phyloP scores from a whole-genome alignment of 352 stramenopile genomes.

The Phytophthora crassamura region DNA sequence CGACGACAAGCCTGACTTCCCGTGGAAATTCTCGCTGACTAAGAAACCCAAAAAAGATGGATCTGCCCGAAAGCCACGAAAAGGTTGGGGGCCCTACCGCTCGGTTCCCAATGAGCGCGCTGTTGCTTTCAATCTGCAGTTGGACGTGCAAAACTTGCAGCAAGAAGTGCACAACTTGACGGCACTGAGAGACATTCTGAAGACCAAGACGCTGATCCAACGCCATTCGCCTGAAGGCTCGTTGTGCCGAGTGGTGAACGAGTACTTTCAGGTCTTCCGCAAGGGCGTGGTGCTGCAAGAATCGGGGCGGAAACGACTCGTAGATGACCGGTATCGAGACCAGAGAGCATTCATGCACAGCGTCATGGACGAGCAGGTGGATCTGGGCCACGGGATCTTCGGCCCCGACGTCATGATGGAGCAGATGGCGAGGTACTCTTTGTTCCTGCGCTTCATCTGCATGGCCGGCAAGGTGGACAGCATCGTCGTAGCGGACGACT shows the following conservation, averaged over 20 bases:
- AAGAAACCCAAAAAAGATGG: slow-evolving; percentile 14
- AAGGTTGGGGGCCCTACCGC: slow-evolving; percentile 38
- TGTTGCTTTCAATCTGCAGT: slow-evolving; percentile 43
- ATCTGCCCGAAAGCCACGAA: not conserved
- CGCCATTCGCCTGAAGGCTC: slow-evolving; percentile 17
- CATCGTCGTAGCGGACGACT: not conserved
- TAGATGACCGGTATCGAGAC: not conserved
- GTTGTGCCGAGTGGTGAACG: slow-evolving; percentile 10
- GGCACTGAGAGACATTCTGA: slow-evolving; percentile 17
- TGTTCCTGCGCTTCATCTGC: slow-evolving; percentile 41
- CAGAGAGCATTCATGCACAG: slow-evolving; percentile 10
- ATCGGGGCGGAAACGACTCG: not conserved
- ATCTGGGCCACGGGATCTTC: slow-evolving; percentile 33
- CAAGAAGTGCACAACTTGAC: slow-evolving; percentile 41
- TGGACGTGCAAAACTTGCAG: slow-evolving; percentile 39
- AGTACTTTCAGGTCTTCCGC: slow-evolving; percentile 19
- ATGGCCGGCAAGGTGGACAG: not conserved
- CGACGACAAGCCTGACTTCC: no score
- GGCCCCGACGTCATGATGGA: slow-evolving; percentile 47
- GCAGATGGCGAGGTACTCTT: slow-evolving; percentile 49
- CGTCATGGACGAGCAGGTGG: slow-evolving; percentile 1
- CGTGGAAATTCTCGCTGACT: no score
- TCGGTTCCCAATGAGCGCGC: slow-evolving; percentile 40
- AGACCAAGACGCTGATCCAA: slow-evolving; percentile 2
- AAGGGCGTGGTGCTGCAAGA: not conserved